Percentiles rank a stretch among this genome's conserved stretches.
These are phyloP conservation scores for Fusarium nurragi DNA, from an alignment of 2,329 filamentous ascomycete species.

Conservation along the genomic window DNA sequence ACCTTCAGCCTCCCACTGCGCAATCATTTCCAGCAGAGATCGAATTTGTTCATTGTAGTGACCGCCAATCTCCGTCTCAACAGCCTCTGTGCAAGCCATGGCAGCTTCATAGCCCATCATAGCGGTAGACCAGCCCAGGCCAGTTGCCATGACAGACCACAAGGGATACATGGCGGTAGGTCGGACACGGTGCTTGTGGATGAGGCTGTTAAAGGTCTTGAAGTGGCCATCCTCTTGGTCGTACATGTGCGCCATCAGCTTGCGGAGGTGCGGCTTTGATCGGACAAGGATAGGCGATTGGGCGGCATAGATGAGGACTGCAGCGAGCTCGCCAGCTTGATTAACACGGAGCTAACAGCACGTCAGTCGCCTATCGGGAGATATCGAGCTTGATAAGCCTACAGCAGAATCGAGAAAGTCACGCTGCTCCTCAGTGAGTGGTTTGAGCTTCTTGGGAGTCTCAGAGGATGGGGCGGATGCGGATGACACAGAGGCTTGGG, in stretches of 20 bases:
- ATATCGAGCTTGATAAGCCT: slow-evolving; percentile 42
- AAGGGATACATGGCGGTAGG: slow-evolving; percentile 93
- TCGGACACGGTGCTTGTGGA: slow-evolving; percentile 87
- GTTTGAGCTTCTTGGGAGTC: slow-evolving; percentile 58
- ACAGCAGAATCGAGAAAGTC: slow-evolving; percentile 80
- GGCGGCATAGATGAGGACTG: slow-evolving; percentile 90
- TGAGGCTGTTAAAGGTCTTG: slow-evolving; percentile 81
- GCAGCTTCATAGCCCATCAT: slow-evolving; percentile 90
- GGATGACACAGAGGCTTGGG: slow-evolving; percentile 31
- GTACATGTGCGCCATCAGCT: slow-evolving; percentile 97
- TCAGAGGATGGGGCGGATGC: slow-evolving; percentile 35
- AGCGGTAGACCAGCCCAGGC: slow-evolving; percentile 89
- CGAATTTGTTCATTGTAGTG: slow-evolving; percentile 96
- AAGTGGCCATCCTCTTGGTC: slow-evolving; percentile 94
- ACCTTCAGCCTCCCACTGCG: slow-evolving; percentile 77
- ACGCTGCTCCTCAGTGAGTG: slow-evolving; percentile 74
- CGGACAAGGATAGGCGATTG: slow-evolving; percentile 85
- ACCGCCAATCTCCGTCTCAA: slow-evolving; percentile 96
- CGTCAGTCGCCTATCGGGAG: slow-evolving; percentile 9
- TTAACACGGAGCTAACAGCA: slow-evolving; percentile 81
- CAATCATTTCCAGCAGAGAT: slow-evolving; percentile 81
- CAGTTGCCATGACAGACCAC: slow-evolving; percentile 83
- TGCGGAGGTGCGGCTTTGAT: slow-evolving; percentile 85
- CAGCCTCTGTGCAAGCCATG: slow-evolving; percentile 98
- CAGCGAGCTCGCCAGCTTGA: slow-evolving; percentile 96